phyloP scores from a whole-genome alignment of 2,329 filamentous ascomycete genomes.

The Lecanosticta acicola region DNA sequence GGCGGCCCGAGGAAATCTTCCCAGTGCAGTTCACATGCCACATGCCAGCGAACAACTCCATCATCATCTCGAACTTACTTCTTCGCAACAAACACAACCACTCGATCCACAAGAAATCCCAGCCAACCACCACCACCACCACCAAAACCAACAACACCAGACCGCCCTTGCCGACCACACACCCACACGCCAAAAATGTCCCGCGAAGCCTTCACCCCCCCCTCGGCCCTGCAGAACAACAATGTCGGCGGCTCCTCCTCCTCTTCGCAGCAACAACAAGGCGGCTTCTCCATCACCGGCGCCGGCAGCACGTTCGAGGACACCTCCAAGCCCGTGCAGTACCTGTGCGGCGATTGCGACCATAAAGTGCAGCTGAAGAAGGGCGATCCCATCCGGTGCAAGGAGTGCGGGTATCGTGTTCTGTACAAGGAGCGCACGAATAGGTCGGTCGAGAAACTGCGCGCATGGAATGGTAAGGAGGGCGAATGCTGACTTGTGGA shows the following conservation, averaged over 20 bases:
- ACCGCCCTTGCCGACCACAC: conserved; percentile 4
- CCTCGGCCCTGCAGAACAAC: conserved; percentile 45
- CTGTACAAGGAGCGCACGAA: conserved; percentile 98
- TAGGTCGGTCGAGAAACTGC: conserved; percentile 56
- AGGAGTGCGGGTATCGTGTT: conserved; percentile 89
- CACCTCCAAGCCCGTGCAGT: conserved; percentile 42
- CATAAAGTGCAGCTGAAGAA: conserved; percentile 68
- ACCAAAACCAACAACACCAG: no score
- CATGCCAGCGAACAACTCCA: neutral
- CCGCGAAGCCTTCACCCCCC: conserved; percentile 75
- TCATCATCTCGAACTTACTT: neutral
- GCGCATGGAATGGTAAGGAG: no score
- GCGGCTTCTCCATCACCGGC: conserved; percentile 40
- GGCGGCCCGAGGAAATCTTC: neutral
- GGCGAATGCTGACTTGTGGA: no score
- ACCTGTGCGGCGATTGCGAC: conserved; percentile 76
- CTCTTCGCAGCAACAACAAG: conserved; percentile 2
- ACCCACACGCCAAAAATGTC: conserved; percentile 26
- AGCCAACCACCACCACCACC: conserved; percentile 6
- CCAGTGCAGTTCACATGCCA: neutral
- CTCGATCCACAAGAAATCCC: no score
- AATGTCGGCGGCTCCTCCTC: conserved; percentile 19
- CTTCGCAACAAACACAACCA: conserved; percentile 2
- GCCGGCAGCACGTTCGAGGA: conserved; percentile 58
- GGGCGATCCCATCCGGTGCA: conserved; percentile 77